phyloP scores from a whole-genome alignment of 1,284 basidiomycete species.

The Austroboletus olivaceoglutinosus region DNA sequence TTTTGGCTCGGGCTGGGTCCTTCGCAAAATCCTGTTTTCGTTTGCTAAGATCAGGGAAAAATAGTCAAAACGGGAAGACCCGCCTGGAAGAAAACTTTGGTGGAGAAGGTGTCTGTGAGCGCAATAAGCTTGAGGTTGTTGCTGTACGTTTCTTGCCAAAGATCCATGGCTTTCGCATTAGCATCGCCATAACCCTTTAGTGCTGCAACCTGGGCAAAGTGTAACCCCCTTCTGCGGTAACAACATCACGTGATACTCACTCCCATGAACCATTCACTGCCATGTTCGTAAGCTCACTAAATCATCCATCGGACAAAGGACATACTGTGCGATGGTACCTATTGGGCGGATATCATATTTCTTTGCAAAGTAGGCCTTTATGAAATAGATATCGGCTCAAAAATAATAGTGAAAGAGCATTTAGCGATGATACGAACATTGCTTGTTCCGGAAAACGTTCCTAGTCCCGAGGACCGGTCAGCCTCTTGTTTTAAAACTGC shows the following conservation, averaged over 20 bases:
- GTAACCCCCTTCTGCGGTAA: background rate
- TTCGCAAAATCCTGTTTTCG: slow-evolving; percentile 55
- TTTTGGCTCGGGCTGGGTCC: slow-evolving; percentile 58
- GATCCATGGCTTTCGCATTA: slow-evolving; percentile 70
- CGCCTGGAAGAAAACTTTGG: slow-evolving; percentile 77
- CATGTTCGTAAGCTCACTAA: slow-evolving; percentile 5
- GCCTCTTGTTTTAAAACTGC: slow-evolving; percentile 65
- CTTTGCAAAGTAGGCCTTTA: slow-evolving; percentile 77
- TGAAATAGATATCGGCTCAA: background rate
- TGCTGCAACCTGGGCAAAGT: slow-evolving; percentile 63
- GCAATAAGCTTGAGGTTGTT: slow-evolving; percentile 58
- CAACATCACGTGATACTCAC: slow-evolving; percentile 38
- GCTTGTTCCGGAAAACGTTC: slow-evolving; percentile 79
- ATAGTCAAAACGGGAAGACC: slow-evolving; percentile 5
- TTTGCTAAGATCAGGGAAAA: background rate
- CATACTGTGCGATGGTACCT: slow-evolving; percentile 89
- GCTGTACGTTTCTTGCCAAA: slow-evolving; percentile 83
- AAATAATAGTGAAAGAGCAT: background rate
- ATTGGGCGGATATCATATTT: slow-evolving; percentile 68
- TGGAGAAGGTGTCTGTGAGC: slow-evolving; percentile 92
- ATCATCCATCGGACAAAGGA: slow-evolving; percentile 14
- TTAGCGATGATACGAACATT: slow-evolving; percentile 55
- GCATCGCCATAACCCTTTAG: slow-evolving; percentile 76
- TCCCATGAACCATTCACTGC: slow-evolving; percentile 95
- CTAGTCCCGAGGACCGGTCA: slow-evolving; percentile 49